Evolutionary conservation across 2,329 filamentous ascomycete genomes (phyloP), one percentile per base, ranked within the genome.

Genomic region (Alternaria sp.): DNA sequence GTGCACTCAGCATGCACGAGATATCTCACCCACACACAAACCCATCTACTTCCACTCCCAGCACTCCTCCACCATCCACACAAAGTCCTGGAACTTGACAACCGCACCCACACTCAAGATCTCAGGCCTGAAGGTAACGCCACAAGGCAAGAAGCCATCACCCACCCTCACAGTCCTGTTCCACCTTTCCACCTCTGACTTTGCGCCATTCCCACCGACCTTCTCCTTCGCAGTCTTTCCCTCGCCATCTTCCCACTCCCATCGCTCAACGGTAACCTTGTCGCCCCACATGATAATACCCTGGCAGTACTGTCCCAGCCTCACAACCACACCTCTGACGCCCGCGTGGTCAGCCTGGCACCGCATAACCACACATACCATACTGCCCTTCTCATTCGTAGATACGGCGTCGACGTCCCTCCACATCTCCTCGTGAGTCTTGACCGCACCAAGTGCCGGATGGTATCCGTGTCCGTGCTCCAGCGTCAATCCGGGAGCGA

Each of bases 341-440:
- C 61, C 61, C 9, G 75, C 78, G 8, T 77, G 73, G 9, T 82
- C 77, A 21, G 61, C 51, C n/a, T 59, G 11, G 83, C 72, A 63
- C 75, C 71, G 71, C 43, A 87, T 70, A 30, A 88, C 84, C 6
- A 72, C 61, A 67, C 78, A 75, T 4, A 64, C 58, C 25, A 70
- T 78, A 11, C 21, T 66, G 2, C 58, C 63, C 8, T 11, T 17
- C 10, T 30, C 11, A 10, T 50, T 69, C 2, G 73, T 71, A 0
- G 59, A 28, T 10, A 21, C 3, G 78, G 83, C 72, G 3, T 78
- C 70, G 3, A 81, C 75, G 45, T 88, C 86, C 2, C 80, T 76
- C 90, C 90, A 92, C 3, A 90, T 73, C 76, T 93, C 90, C 74
- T 92, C 89, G 67, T 93, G 93, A 1, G 79, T 56, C 10, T 83